Conservation (phyloP, 805 yeast genomes). For the Candida xiaguanensis region DNA sequence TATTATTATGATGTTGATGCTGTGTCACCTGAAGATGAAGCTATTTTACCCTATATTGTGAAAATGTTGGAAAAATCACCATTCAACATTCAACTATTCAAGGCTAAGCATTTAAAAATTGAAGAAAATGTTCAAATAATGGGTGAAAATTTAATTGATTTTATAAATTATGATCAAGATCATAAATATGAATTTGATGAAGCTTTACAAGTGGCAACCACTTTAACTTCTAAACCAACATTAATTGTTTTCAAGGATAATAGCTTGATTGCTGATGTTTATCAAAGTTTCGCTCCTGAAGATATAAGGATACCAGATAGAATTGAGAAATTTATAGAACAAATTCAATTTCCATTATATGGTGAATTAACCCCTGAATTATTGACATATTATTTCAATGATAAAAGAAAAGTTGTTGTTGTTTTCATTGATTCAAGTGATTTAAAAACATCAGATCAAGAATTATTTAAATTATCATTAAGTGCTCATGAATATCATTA, state of each 20-base stretch:
- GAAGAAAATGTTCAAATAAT: slow-evolving; percentile 40
- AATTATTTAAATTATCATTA: slow-evolving; percentile 38
- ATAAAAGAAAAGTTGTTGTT: slow-evolving; percentile 44
- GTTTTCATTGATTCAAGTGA: slow-evolving; percentile 44
- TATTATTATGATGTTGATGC: slow-evolving; percentile 51
- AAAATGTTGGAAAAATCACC: slow-evolving; percentile 60
- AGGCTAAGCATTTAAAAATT: slow-evolving; percentile 44
- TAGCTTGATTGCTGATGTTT: slow-evolving; percentile 48
- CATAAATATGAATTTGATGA: slow-evolving; percentile 39
- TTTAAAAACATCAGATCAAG: slow-evolving; percentile 26
- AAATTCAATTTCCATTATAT: slow-evolving; percentile 48
- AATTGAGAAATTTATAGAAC: slow-evolving; percentile 48
- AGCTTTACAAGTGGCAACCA: slow-evolving; percentile 46
- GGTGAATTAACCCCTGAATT: slow-evolving; percentile 46
- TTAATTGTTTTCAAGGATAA: slow-evolving; percentile 58
- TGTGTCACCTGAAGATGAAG: slow-evolving; percentile 57
- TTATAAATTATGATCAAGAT: slow-evolving; percentile 39
- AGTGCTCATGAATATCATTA: slow-evolving; percentile 49
- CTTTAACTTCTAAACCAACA: slow-evolving; percentile 60
- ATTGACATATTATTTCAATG: slow-evolving; percentile 33
- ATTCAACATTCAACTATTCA: slow-evolving; percentile 49
- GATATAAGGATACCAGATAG: slow-evolving; percentile 52
- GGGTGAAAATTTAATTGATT: slow-evolving; percentile 36
- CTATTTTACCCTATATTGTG: slow-evolving; percentile 54
- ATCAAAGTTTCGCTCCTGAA: slow-evolving; percentile 59